These are phyloP conservation scores for Emiliania huxleyi DNA, from an alignment of 78 protist species.

Conservation along the genomic window DNA sequence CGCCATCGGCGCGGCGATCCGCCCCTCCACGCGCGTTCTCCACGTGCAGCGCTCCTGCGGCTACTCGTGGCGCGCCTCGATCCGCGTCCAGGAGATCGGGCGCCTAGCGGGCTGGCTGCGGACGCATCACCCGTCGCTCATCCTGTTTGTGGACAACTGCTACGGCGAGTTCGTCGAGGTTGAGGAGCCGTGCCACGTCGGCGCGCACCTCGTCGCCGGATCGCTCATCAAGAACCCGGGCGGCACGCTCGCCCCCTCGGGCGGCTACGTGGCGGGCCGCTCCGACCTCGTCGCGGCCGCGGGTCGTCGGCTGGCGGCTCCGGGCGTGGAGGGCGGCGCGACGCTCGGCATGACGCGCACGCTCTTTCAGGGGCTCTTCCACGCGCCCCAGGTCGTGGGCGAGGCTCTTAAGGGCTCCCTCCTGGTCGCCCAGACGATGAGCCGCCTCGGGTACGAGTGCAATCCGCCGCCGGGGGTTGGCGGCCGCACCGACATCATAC, in stretches of 20 bases:
- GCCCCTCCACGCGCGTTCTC: neutral
- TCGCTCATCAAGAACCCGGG: slow-evolving; percentile 59
- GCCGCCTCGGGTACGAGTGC: slow-evolving; percentile 19
- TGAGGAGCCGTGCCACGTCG: slow-evolving; percentile 43
- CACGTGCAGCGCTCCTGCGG: slow-evolving; percentile 64
- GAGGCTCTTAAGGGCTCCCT: slow-evolving; percentile 49
- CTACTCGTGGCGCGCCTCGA: slow-evolving; percentile 44
- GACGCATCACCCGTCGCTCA: neutral
- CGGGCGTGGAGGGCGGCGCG: slow-evolving; percentile 62
- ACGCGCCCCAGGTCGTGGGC: slow-evolving; percentile 53
- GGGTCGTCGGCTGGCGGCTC: neutral
- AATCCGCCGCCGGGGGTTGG: slow-evolving; percentile 15
- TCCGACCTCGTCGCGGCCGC: slow-evolving; percentile 13
- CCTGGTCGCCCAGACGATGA: slow-evolving; percentile 21
- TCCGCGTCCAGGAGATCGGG: slow-evolving; percentile 27
- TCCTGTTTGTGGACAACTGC: slow-evolving; percentile 62
- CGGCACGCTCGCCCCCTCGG: slow-evolving; percentile 50
- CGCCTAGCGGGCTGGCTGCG: neutral
- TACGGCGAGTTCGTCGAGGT: slow-evolving; percentile 50
- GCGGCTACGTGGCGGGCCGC: slow-evolving; percentile 29
- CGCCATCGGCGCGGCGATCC: neutral
- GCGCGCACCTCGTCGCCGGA: slow-evolving; percentile 50
- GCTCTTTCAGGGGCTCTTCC: slow-evolving; percentile 50
- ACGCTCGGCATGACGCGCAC: slow-evolving; percentile 42
- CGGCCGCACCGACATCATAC: slow-evolving; percentile 27